A percentile compares a stretch with the other conserved stretches of the same genome.
Evolutionary conservation across 2,329 filamentous ascomycete species (phyloP).

Genomic region (Neurospora sp.): DNA sequence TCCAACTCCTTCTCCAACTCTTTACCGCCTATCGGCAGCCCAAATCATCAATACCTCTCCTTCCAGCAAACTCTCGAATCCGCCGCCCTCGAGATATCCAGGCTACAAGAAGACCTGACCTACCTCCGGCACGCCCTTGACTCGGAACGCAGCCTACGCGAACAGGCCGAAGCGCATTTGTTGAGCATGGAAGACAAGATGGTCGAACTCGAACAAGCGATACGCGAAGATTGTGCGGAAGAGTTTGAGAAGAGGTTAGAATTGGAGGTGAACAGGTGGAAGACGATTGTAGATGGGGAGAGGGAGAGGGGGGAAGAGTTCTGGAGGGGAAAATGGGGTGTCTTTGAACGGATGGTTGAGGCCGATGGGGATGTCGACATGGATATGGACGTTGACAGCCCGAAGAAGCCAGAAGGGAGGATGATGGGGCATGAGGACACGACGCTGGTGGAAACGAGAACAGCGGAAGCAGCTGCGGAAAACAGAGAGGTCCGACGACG

Average conservation of each 20-base stretch:
- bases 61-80: slow-evolving; percentile 68
- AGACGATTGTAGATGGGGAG: slow-evolving; percentile 67
- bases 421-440: neutral
- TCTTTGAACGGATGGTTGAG: slow-evolving; percentile 36
- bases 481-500: neutral
- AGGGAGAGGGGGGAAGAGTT: slow-evolving; percentile 74
- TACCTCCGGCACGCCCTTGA: slow-evolving; percentile 59
- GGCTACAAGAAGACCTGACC: slow-evolving; percentile 71
- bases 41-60: slow-evolving; percentile 30
- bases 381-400: slow-evolving; percentile 24
- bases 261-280: slow-evolving; percentile 72
- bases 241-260: slow-evolving; percentile 77
- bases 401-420: neutral
- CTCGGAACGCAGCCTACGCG: slow-evolving; percentile 59
- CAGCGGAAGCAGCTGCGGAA: neutral
- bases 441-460: neutral
- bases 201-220: slow-evolving; percentile 64
- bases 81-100: slow-evolving; percentile 69
- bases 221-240: slow-evolving; percentile 78
- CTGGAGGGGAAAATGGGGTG: slow-evolving; percentile 70
- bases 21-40: slow-evolving; percentile 28
- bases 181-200: slow-evolving; percentile 57
- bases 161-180: slow-evolving; percentile 65
- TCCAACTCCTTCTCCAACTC: slow-evolving; percentile 20
- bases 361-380: slow-evolving; percentile 50